phyloP scores from a whole-genome alignment of 2,329 filamentous ascomycete genomes.

The Diaporthe vaccinii region DNA sequence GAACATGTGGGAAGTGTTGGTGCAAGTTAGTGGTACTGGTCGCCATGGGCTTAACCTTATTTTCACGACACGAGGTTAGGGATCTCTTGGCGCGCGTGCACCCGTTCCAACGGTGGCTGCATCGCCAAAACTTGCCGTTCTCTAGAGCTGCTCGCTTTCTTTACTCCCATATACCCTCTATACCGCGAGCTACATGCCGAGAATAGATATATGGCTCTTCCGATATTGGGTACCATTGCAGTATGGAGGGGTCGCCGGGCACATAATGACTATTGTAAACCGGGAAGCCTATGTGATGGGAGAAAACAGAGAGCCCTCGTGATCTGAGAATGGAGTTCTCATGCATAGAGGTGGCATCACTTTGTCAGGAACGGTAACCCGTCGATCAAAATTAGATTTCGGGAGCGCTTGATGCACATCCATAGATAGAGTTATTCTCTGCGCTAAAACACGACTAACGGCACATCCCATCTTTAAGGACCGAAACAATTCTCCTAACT shows the following conservation, averaged over 20 bases:
- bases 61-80: constrained; percentile 18
- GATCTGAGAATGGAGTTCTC: not conserved
- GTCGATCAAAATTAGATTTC: not conserved
- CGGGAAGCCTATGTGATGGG: not conserved
- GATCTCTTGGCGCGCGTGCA: constrained; percentile 30
- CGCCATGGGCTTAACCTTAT: constrained; percentile 14
- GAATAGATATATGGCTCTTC: not conserved
- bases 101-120: not conserved
- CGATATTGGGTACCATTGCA: not conserved
- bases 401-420: not conserved
- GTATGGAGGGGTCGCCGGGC: not conserved
- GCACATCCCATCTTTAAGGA: not conserved
- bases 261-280: not conserved
- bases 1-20: not conserved
- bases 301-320: not conserved
- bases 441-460: not conserved
- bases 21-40: not conserved
- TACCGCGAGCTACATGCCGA: not conserved
- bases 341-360: not conserved
- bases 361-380: too few species aligned
- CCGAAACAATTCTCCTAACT: not conserved
- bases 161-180: not conserved
- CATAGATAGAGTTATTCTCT: not conserved
- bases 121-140: constrained; percentile 17
- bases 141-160: not conserved